Evolutionary conservation across 768 basidiomycete species (phyloP).

Genomic region (Phaffia australis): DNA sequence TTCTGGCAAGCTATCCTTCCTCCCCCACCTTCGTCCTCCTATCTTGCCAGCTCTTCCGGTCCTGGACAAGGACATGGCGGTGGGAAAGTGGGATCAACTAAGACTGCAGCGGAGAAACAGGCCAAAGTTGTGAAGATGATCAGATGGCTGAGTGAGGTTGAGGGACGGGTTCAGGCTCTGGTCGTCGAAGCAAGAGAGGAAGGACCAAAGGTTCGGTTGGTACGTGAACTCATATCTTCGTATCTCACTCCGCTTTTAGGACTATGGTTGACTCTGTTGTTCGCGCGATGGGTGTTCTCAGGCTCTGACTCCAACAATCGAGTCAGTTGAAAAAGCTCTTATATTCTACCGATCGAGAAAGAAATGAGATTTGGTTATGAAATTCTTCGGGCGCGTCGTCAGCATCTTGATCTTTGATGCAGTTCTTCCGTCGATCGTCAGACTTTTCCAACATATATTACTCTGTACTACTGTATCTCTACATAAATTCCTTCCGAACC

Average conservation of each 20-base stretch:
- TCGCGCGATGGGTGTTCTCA: slow-evolving; percentile 32
- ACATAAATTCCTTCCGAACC: no score
- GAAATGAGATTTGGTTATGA: background rate
- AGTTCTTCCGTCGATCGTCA: no score
- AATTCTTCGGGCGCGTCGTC: no score
- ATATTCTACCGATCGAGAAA: slow-evolving; percentile 11
- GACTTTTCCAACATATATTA: no score
- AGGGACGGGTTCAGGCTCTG: slow-evolving; percentile 71
- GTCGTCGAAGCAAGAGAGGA: slow-evolving; percentile 52
- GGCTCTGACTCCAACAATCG: slow-evolving; percentile 66
- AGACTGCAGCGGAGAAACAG: slow-evolving; percentile 54
- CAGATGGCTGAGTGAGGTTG: slow-evolving; percentile 64
- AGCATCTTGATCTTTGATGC: no score
- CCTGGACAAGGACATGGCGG: slow-evolving; percentile 46
- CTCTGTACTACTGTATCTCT: no score
- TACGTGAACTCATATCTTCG: slow-evolving; percentile 38
- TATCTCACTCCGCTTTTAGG: slow-evolving; percentile 18
- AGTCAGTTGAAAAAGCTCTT: slow-evolving; percentile 63
- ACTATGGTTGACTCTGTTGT: background rate
- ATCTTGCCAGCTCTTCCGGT: slow-evolving; percentile 19
- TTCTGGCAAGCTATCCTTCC: slow-evolving; percentile 87
- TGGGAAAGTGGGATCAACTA: slow-evolving; percentile 43
- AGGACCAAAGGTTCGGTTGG: slow-evolving; percentile 56
- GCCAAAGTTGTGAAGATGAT: slow-evolving; percentile 81
- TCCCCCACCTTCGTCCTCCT: slow-evolving; percentile 38